These are phyloP conservation scores for Thyridium curvatum DNA, from an alignment of 2,329 filamentous ascomycete species.

Conservation along the genomic window DNA sequence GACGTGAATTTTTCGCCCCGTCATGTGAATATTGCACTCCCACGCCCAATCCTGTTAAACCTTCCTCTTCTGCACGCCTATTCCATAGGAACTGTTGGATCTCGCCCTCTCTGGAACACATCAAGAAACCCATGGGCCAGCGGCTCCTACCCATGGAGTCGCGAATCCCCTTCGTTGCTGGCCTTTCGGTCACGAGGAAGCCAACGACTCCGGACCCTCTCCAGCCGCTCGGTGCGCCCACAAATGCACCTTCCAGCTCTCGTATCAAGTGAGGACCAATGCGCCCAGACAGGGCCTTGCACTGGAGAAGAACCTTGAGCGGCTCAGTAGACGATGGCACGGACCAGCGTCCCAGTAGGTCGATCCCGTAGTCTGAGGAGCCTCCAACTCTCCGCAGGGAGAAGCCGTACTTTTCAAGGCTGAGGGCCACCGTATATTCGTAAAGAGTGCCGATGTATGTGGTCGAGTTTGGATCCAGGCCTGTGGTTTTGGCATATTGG, in stretches of 20 bases:
- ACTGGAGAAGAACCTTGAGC: slow-evolving; percentile 54
- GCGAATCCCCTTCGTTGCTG: slow-evolving; percentile 73
- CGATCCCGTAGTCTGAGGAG: slow-evolving; percentile 63
- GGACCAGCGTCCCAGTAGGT: slow-evolving; percentile 66
- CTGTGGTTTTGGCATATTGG: slow-evolving; percentile 50
- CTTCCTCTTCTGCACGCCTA: slow-evolving; percentile 50
- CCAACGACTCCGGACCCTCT: slow-evolving; percentile 59
- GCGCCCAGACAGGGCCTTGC: slow-evolving; percentile 54
- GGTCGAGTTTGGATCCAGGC: slow-evolving; percentile 48
- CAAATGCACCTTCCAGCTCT: slow-evolving; percentile 76
- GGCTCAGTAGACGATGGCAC: slow-evolving; percentile 38
- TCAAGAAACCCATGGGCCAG: slow-evolving; percentile 67
- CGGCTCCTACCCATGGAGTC: slow-evolving; percentile 61
- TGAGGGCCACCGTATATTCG: slow-evolving; percentile 60
- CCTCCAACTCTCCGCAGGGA: slow-evolving; percentile 59
- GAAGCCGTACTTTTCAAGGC: slow-evolving; percentile 58
- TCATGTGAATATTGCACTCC: slow-evolving; percentile 30
- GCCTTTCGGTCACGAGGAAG: slow-evolving; percentile 60
- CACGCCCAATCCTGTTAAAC: slow-evolving; percentile 54
- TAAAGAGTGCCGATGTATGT: slow-evolving; percentile 69
- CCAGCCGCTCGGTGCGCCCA: slow-evolving; percentile 69
- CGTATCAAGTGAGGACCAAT: slow-evolving; percentile 56
- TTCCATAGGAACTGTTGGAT: slow-evolving; percentile 72
- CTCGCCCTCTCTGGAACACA: slow-evolving; percentile 49
- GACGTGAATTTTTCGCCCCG: slow-evolving; percentile 24